Percentiles rank a stretch among this genome's conserved stretches.
phyloP scores from a whole-genome alignment of 805 yeast genomes.

The Pichia ethanolica region DNA sequence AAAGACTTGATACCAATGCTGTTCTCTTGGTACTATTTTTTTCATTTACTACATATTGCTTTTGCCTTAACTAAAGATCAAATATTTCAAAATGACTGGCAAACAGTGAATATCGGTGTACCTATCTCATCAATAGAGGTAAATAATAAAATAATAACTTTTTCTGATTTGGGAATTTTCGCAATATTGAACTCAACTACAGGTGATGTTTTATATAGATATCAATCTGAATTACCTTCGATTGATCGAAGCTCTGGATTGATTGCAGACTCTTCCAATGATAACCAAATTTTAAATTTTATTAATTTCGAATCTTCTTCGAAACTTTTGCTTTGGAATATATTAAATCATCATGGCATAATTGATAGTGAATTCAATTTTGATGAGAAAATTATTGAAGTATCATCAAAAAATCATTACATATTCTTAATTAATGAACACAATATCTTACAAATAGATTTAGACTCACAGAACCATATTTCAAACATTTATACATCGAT shows the following conservation, averaged over 20 bases:
- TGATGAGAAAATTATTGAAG: constrained; percentile 11
- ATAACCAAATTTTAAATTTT: constrained; percentile 11
- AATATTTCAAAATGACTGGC: constrained; percentile 51
- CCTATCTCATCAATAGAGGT: constrained; percentile 15
- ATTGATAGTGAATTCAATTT: constrained; percentile 16
- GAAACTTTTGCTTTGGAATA: constrained; percentile 16
- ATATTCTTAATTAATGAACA: constrained; percentile 6
- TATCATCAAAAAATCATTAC: constrained; percentile 6
- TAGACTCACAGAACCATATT: not conserved
- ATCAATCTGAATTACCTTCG: constrained; percentile 17
- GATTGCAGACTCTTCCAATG: constrained; percentile 5
- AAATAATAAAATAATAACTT: constrained; percentile 16
- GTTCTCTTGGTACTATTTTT: no score
- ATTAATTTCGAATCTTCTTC: constrained; percentile 13
- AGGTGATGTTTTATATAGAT: constrained; percentile 27
- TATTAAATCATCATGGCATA: constrained; percentile 5
- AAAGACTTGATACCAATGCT: no score
- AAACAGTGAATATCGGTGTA: constrained; percentile 37
- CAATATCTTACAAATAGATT: constrained; percentile 7
- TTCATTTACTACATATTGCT: not conserved
- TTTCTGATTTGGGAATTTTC: constrained; percentile 24
- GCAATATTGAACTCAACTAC: constrained; percentile 19
- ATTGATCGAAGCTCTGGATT: constrained; percentile 9
- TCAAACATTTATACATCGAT: not conserved
- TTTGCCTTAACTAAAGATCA: constrained; percentile 33